Evolutionary conservation across 2,329 filamentous ascomycete genomes (phyloP), one percentile per base, ranked within the genome.

Genomic region (Ophiocordyceps australis): DNA sequence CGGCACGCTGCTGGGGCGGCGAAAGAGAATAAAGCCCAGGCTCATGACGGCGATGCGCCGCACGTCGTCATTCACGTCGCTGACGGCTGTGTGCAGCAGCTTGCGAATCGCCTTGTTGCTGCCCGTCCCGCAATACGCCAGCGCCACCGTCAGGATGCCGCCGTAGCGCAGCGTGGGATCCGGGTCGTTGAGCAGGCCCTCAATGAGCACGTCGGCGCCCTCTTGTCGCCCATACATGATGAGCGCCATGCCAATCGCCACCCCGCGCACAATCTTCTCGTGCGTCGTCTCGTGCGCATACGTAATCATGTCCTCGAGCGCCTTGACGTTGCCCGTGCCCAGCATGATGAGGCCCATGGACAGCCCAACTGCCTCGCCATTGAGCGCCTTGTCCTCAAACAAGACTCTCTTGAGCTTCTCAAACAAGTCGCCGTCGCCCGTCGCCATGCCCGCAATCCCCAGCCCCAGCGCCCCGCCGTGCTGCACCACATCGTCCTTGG

Each of bases 101-200:
- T 89, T 92, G 28, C 91, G 77, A 26, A 98, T 89, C 14, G 91
- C 89, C 62, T 95, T 95, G 64, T 98, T 98, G 66, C 85, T 94
- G 37, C 86, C 81, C 21, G 81, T 94, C 30, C 89, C 89, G 46
- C 86, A 94, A 57, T 98, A 98, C 12, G 89, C 89, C 46, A 98
- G 63, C 26, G 89, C 89, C 30, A 98, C 81, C n/a, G 89, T 93
- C 72, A 98, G 82, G 50, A 98, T 93, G 59, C 89, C 89, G 47
- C 89, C 89, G 39, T 98, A 98, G 37, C 89, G 74, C 32, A 98
- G 63, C 7, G 82, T 86, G 38, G 89, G 82, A 46, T 98, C 86
- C 2, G 89, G 80, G 39, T 98, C 89, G 35, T 82, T 83, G 19
- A 98, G 65, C 3, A 98, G 72, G 24, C 81, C 83, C 44, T 92